These are phyloP conservation scores for Neonectria ditissima DNA, from an alignment of 2,329 filamentous ascomycete species.

Conservation along the genomic window DNA sequence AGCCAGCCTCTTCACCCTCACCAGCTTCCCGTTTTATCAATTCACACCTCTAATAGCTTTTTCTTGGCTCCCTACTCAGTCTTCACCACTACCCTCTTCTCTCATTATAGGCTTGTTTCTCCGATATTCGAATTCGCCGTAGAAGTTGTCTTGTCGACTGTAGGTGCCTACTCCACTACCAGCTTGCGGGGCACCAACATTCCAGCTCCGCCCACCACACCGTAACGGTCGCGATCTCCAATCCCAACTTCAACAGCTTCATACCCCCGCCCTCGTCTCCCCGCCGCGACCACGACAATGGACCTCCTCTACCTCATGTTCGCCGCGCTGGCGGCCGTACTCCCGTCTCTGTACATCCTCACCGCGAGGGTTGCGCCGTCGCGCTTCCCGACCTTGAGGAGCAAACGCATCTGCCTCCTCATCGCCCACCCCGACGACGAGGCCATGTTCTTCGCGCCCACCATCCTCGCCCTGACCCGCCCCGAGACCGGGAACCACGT, in stretches of 20 bases:
- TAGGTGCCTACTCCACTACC: conserved; percentile 3
- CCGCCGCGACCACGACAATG: conserved; percentile 29
- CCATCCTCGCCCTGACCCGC: conserved; percentile 83
- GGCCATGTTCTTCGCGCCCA: conserved; percentile 98
- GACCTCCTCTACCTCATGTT: conserved; percentile 40
- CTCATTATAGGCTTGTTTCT: neutral
- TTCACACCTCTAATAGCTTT: too few species aligned
- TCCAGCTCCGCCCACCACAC: neutral
- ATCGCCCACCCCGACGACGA: conserved; percentile 99
- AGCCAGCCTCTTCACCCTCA: too few species aligned
- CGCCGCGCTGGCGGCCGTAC: conserved; percentile 48
- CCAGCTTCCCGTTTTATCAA: too few species aligned
- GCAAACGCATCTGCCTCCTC: conserved; percentile 90
- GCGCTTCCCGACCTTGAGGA: conserved; percentile 74
- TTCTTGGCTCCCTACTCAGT: too few species aligned
- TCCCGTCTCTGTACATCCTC: conserved; percentile 66
- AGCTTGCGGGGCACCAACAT: conserved; percentile 7
- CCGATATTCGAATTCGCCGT: neutral
- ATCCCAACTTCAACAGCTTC: conserved; percentile 1
- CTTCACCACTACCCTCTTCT: neutral
- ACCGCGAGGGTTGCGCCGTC: conserved; percentile 59
- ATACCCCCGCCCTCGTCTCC: neutral
- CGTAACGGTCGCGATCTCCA: conserved; percentile 1
- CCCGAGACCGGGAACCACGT: conserved; percentile 88
- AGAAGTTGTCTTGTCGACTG: neutral